Evolutionary conservation across 2,329 filamentous ascomycete genomes (phyloP), one percentile per base, ranked within the genome.

Genomic region (Curvularia hawaiiensis): DNA sequence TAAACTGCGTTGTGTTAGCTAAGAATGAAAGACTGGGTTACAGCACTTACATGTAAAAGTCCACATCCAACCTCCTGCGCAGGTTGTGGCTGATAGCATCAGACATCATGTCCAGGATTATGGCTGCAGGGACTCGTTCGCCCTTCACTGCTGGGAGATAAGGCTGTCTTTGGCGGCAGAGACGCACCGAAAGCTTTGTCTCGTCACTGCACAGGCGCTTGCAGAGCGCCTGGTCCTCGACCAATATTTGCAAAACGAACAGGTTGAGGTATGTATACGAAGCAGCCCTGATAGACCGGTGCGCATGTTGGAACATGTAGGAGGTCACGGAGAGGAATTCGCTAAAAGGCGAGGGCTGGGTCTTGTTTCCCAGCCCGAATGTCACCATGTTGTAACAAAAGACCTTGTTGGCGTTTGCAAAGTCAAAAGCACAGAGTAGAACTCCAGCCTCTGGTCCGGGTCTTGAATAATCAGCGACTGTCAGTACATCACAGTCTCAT

Each of bases 71-170:
- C 38, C 90, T 86, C 47, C 91, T 88, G 30, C 92, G 88, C 28
- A 99, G 83, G 72, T 99, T 99, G 78, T 99, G 95, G 68, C 93
- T 97, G 66, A 98, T 89, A 4, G 90, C 91, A 73, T 98, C 94
- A 33, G 96, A 84, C 82, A 96, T 88, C 22, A 91, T 86, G 72
- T 99, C 95, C 49, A 99, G 81, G 16, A 98, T 85, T 33, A 88
- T 85, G 3, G 90, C 86, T 7, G 89, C 88, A 12, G 95, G 81
- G 16, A 92, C 83, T 39, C 94, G 85, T 18, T 96, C 88, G 1
- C 85, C 85, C 47, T 84, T 85, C 26, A 91, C 85, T 0, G 90
- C 74, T 0, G 94, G 95, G 8, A 98, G 82, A 72, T 90, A 91
- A 0, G 95, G 95, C 58, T 92, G 89, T 56, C 93, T 84, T 75